phyloP scores from a whole-genome alignment of 2,329 filamentous ascomycete genomes.

The Epichloe gansuensis region DNA sequence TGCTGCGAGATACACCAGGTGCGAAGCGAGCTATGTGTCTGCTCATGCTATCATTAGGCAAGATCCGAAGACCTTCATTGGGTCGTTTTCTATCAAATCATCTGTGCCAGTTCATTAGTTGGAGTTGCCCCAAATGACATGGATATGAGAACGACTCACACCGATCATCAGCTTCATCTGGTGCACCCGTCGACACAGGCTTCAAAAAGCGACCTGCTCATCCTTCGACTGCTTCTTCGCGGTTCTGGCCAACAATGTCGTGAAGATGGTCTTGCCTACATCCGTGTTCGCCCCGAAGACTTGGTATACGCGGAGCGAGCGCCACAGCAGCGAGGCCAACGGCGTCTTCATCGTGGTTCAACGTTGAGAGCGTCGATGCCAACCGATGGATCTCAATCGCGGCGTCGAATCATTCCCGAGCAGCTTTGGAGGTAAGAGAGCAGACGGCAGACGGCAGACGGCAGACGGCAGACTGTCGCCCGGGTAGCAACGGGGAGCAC shows the following conservation, averaged over 20 bases:
- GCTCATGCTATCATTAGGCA: not conserved
- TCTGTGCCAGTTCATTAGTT: not conserved
- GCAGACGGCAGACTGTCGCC: too few species aligned
- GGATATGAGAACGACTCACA: slow-evolving; percentile 24
- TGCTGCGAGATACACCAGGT: slow-evolving; percentile 33
- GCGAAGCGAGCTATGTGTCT: slow-evolving; percentile 54
- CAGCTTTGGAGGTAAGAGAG: too few species aligned
- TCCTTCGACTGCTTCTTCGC: slow-evolving; percentile 33
- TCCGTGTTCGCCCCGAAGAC: slow-evolving; percentile 76
- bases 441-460: too few species aligned
- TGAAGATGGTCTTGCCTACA: slow-evolving; percentile 74
- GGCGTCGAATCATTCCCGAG: too few species aligned
- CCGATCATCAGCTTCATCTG: slow-evolving; percentile 58
- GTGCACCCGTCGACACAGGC: slow-evolving; percentile 66
- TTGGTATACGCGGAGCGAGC: slow-evolving; percentile 57
- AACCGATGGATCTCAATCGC: not conserved
- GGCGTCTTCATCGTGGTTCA: slow-evolving; percentile 21
- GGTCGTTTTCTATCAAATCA: not conserved
- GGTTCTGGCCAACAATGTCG: slow-evolving; percentile 57
- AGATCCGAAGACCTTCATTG: not conserved
- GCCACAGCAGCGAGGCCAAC: slow-evolving; percentile 52
- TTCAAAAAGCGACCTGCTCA: slow-evolving; percentile 54
- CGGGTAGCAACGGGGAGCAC: too few species aligned
- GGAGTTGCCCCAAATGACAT: not conserved
- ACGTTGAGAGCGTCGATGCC: not conserved